A percentile compares a stretch with the other conserved stretches of the same genome.
These are phyloP conservation scores for Malassezia restricta DNA, from an alignment of 1,284 basidiomycete species.

Conservation along the genomic window DNA sequence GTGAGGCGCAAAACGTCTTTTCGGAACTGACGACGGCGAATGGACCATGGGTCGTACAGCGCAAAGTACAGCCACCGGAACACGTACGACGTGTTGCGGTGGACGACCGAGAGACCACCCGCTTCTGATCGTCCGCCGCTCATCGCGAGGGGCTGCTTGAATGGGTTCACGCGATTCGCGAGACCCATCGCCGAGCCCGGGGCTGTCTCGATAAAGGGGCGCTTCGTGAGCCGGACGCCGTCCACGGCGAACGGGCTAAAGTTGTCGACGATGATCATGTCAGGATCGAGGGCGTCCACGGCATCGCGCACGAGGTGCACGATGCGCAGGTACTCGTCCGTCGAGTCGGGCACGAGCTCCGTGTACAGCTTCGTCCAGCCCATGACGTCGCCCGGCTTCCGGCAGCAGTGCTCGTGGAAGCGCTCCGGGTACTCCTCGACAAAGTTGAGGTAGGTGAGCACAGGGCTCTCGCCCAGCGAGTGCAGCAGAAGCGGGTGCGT, in stretches of 20 bases:
- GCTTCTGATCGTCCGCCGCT: conserved; percentile 13
- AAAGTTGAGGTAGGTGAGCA: conserved; percentile 10
- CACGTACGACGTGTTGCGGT: conserved; percentile 12
- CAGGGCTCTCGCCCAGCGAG: conserved; percentile 10
- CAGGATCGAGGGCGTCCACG: conserved; percentile 18
- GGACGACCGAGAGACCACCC: conserved; percentile 14
- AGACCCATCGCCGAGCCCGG: conserved; percentile 22
- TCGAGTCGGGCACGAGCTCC: conserved; percentile 2
- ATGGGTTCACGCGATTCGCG: conserved; percentile 13
- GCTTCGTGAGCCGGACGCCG: conserved; percentile 22
- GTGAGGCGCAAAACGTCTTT: conserved; percentile 14
- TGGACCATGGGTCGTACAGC: conserved; percentile 13
- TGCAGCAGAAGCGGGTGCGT: conserved; percentile 11
- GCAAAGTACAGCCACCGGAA: conserved; percentile 10
- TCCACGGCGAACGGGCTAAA: conserved; percentile 26
- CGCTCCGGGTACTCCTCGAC: conserved; percentile 13
- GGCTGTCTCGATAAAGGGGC: conserved; percentile 20
- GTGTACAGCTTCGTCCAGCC: conserved; percentile 6
- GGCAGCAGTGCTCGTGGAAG: conserved; percentile 12
- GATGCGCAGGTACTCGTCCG: conserved; percentile 16
- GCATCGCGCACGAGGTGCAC: conserved; percentile 17
- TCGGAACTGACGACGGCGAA: conserved; percentile 8
- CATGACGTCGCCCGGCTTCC: conserved; percentile 13
- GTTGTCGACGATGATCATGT: conserved; percentile 26
- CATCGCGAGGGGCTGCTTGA: conserved; percentile 22